Conservation (phyloP, 2,329 filamentous ascomycete genomes). For the Cyclaneusma minus region DNA sequence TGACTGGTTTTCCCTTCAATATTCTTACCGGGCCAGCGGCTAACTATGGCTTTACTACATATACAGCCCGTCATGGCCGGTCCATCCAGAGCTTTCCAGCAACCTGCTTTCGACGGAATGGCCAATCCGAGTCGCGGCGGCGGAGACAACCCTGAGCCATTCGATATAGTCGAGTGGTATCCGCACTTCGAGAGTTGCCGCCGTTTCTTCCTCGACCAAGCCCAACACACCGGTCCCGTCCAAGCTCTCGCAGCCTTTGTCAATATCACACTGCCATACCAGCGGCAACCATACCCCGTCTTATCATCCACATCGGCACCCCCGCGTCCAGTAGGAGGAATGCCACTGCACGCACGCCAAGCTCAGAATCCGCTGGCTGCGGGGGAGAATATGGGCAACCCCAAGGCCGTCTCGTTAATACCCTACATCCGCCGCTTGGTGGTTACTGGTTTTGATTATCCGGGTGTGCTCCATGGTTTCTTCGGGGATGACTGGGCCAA, state of each 20-base stretch:
- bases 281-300: conserved; percentile 38
- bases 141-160: conserved; percentile 15
- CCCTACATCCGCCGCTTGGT: conserved; percentile 85
- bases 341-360: conserved; percentile 7
- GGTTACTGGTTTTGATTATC: conserved; percentile 79
- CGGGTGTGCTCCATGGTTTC: conserved; percentile 80
- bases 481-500: conserved; percentile 86
- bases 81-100: conserved; percentile 1
- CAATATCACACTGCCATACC: conserved; percentile 83
- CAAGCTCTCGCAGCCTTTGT: conserved; percentile 81
- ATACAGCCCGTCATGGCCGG: too few relatives aligned
- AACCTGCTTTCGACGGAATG: conserved; percentile 1
- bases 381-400: conserved; percentile 8
- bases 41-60: too few relatives aligned
- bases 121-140: background rate
- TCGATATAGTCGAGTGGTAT: conserved; percentile 88
- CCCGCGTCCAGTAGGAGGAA: conserved; percentile 19
- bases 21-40: too few relatives aligned
- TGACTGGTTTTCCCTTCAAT: too few relatives aligned
- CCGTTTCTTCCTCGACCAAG: conserved; percentile 80
- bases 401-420: conserved; percentile 46
- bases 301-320: conserved; percentile 23
- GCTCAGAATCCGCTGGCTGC: conserved; percentile 14
- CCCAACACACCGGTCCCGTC: conserved; percentile 67
- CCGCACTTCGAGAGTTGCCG: conserved; percentile 81